Evolutionary conservation across 441 rosid species (phyloP), one percentile per base, ranked within the genome.

Genomic region (Erodium texanum): DNA sequence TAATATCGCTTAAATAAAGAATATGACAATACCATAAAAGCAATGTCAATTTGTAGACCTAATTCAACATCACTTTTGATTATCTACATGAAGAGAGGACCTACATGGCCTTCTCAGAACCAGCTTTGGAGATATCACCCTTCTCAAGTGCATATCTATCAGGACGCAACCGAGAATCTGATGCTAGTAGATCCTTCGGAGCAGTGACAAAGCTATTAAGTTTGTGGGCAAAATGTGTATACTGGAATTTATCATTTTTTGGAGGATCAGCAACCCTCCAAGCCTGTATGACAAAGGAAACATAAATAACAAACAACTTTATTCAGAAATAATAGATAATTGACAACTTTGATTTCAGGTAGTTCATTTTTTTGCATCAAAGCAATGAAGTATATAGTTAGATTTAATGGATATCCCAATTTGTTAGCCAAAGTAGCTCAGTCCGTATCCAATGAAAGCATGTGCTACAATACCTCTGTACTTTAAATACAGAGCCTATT

Each of bases 111-210:
- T 93, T 93, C 76, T 89, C 99, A 34, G 69, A 29, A 41, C 96
- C 97, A 71, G 96, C 83, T 80, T 85, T 88, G 67, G 85, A 78
- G 68, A 86, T 73, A 75, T 91, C 99, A 14, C 99, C 99, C 76
- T 82, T 85, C 80, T 94, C 99, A 20, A 94, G 92, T 6, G 97
- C 96, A 50, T 79, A 85, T 88, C 99, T 87, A 73, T 94, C 99
- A 43, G 99, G 88, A n/a, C 99, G 98, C 70, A 94, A 63, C 54
- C 97, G 93, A 38, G 99, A 92, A 82, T 94, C 99, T 18, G 99
- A 89, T 24, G 93, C 81, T 71, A 94, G 78, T 54, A 94, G 82
- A 83, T 86, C 87, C 86, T 82, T 86, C 0, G 97, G 98, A 69
- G 98, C 96, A 66, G 96, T 88, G 77, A 83, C 92, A 69, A 92